These are phyloP conservation scores for Sarocladium strictum DNA, from an alignment of 2,329 filamentous ascomycete genomes.

Conservation along the genomic window DNA sequence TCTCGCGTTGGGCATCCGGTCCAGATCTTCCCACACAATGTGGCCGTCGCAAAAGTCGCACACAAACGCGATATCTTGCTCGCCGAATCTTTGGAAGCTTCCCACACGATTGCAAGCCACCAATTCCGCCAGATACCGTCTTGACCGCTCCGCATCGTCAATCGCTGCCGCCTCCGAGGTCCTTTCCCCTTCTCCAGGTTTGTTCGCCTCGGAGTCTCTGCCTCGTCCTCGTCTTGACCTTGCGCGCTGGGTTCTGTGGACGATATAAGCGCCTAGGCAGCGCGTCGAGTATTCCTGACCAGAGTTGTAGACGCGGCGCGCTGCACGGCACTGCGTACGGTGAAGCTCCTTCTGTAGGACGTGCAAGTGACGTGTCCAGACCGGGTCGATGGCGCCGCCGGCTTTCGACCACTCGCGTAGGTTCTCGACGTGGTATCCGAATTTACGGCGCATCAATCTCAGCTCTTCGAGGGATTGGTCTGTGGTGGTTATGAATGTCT, in stretches of 20 bases:
- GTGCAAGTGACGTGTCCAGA: conserved; percentile 49
- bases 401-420: conserved; percentile 49
- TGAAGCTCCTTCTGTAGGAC: conserved; percentile 45
- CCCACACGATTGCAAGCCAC: conserved; percentile 45
- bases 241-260: conserved; percentile 42
- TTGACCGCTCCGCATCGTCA: conserved; percentile 29
- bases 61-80: conserved; percentile 49
- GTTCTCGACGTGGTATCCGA: conserved; percentile 40
- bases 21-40: conserved; percentile 52
- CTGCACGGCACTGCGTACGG: conserved; percentile 51
- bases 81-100: conserved; percentile 49
- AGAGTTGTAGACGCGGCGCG: conserved; percentile 47
- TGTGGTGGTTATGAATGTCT: conserved; percentile 19
- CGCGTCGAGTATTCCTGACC: conserved; percentile 41
- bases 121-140: conserved; percentile 41
- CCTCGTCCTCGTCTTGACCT: conserved; percentile 16
- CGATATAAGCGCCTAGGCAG: conserved; percentile 51
- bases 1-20: conserved; percentile 43
- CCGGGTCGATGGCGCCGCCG: conserved; percentile 49
- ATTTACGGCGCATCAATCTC: conserved; percentile 35
- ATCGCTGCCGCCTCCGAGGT: neutral
- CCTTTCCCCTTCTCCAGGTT: neutral
- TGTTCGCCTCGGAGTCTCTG: neutral
- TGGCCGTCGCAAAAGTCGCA: conserved; percentile 59
- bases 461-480: conserved; percentile 49